A percentile compares a stretch with the other conserved stretches of the same genome.
phyloP scores from a whole-genome alignment of 257 asterid genomes.

The Gentiana macrophylla region DNA sequence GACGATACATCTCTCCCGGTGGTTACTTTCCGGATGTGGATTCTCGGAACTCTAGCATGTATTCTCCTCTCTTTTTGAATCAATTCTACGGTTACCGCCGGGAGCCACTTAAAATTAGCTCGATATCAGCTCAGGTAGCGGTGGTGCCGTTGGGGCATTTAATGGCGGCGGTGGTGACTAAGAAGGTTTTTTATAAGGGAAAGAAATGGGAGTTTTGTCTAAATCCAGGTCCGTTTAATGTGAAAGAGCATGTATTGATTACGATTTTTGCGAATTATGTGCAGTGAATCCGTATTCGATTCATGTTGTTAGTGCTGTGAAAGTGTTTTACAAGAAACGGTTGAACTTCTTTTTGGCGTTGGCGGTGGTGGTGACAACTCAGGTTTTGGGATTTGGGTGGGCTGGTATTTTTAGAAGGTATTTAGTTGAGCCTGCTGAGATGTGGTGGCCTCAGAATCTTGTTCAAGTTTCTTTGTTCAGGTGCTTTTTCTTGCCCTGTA shows the following conservation, averaged over 20 bases:
- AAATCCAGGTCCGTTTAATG: slow-evolving; percentile 57
- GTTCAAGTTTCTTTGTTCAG: slow-evolving; percentile 92
- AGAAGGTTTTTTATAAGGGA: slow-evolving; percentile 18
- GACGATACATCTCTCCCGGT: slow-evolving; percentile 42
- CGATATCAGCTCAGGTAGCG: slow-evolving; percentile 40
- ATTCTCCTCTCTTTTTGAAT: slow-evolving; percentile 31
- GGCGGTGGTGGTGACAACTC: slow-evolving; percentile 43
- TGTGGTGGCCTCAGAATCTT: slow-evolving; percentile 99
- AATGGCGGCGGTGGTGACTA: slow-evolving; percentile 34
- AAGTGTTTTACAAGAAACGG: slow-evolving; percentile 41
- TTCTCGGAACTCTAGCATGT: slow-evolving; percentile 39
- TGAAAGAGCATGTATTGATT: slow-evolving; percentile 62
- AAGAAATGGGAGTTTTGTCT: slow-evolving; percentile 32
- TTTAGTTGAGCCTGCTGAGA: slow-evolving; percentile 87
- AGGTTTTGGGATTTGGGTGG: slow-evolving; percentile 52
- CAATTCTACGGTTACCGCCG: slow-evolving; percentile 48
- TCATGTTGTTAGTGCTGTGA: slow-evolving; percentile 31
- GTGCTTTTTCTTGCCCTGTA: slow-evolving; percentile 15
- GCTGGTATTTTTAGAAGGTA: slow-evolving; percentile 82
- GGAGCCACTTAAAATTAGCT: slow-evolving; percentile 17
- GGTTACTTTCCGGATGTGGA: slow-evolving; percentile 53
- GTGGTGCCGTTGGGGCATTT: slow-evolving; percentile 44
- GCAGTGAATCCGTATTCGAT: slow-evolving; percentile 48
- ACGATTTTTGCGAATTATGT: slow-evolving; percentile 45
- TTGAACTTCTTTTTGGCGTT: slow-evolving; percentile 33